Evolutionary conservation across 495 filamentous ascomycete genomes (phyloP), one percentile per base, ranked within the genome.

Genomic region (Lasiosphaeris hirsuta): DNA sequence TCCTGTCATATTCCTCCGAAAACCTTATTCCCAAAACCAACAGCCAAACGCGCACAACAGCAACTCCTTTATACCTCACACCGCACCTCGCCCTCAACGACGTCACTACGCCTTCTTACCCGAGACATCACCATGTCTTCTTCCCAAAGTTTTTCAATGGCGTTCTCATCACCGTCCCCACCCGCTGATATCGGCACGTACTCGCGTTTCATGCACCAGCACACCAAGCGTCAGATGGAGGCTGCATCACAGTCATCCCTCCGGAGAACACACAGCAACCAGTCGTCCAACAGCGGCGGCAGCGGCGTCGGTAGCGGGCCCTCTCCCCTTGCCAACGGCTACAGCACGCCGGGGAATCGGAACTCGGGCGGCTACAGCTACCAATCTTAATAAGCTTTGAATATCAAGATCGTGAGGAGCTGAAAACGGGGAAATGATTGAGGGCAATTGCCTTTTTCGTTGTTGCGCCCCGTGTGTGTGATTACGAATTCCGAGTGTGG

Each of bases 181-280:
- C 77, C 77, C 6, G n/a, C 64, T 45, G 74, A 79, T 50, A 60
- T 79, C 14, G 63, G 73, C 11, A 70, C 68, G 9, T 80, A 80
- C 52, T 62, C 74, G 4, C 72, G 76, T 50, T 72, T 67, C 43
- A 80, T 80, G 76, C 75, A 75, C 51, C 71, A 74, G 42, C 77
- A 80, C 58, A 80, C 77, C 49, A 79, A 79, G 70, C 61, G 72
- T 34, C 77, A 80, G 64, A 79, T 80, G 75, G 74, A 80, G 50
- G 71, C 74, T 3, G 70, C 70, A 47, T 70, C 69, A 17, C 61
- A 64, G 48, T 56, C 65, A 7, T 54, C 65, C 14, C 50, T 35
- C 5, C 18, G 53, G 33, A 54, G 55, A 11, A 37, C 47, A 1
- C 45, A 40, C 10, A 33, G 36, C 30, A 34, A 14, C 23, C 43